These are phyloP conservation scores for Paracoccidioides brasiliensis DNA, from an alignment of 2,329 filamentous ascomycete species.

Conservation along the genomic window DNA sequence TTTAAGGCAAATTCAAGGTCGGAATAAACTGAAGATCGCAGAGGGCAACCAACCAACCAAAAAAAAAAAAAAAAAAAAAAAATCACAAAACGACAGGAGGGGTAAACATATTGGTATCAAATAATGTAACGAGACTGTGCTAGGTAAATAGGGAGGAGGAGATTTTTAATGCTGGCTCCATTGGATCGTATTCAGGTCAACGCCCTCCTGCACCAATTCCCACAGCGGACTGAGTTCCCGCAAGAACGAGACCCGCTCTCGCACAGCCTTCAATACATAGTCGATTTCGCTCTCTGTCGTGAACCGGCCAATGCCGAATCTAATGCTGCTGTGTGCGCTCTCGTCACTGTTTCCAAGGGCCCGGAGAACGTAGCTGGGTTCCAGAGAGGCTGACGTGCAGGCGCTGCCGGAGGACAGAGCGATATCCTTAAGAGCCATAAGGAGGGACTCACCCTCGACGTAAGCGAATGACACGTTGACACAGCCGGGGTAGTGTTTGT, in stretches of 20 bases:
- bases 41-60: too few relatives aligned
- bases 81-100: background rate
- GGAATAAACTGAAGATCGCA: background rate
- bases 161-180: conserved; percentile 83
- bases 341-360: conserved; percentile 94
- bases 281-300: conserved; percentile 93
- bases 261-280: conserved; percentile 90
- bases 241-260: conserved; percentile 80
- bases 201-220: conserved; percentile 94
- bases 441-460: conserved; percentile 89
- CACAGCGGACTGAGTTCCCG: conserved; percentile 90
- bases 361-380: conserved; percentile 90
- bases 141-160: background rate
- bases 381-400: conserved; percentile 90
- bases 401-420: conserved; percentile 92
- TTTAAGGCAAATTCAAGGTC: background rate
- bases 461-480: conserved; percentile 98
- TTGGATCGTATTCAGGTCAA: conserved; percentile 91
- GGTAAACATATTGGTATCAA: background rate
- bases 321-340: conserved; percentile 92
- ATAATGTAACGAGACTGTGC: background rate
- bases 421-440: conserved; percentile 98
- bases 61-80: background rate
- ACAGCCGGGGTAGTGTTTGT: conserved; percentile 84
- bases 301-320: conserved; percentile 94